These are phyloP conservation scores for Arthroderma sp. DNA, from an alignment of 2,329 filamentous ascomycete genomes.

Conservation along the genomic window DNA sequence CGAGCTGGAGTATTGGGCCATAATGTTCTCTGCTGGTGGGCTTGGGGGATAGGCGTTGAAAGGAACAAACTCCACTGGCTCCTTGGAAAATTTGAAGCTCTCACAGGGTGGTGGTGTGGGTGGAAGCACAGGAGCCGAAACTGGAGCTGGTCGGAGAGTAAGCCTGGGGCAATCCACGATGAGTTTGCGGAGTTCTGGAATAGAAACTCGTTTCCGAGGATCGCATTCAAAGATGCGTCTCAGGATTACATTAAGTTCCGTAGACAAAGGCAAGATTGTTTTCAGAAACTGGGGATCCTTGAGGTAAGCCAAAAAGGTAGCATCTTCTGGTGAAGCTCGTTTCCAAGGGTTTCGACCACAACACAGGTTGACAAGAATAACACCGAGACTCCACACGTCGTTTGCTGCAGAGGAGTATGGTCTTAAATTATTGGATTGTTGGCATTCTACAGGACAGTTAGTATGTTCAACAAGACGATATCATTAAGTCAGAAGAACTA, in stretches of 20 bases:
- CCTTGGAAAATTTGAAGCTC: slow-evolving; percentile 19
- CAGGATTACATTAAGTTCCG: slow-evolving; percentile 79
- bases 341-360: slow-evolving; percentile 99
- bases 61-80: slow-evolving; percentile 23
- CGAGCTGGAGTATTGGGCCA: slow-evolving; percentile 26
- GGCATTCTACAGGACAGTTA: slow-evolving; percentile 56
- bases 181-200: slow-evolving; percentile 63
- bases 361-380: slow-evolving; percentile 92
- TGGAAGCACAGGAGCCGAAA: slow-evolving; percentile 2
- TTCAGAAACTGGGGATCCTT: slow-evolving; percentile 77
- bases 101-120: slow-evolving; percentile 21
- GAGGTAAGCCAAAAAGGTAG: slow-evolving; percentile 83
- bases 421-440: slow-evolving; percentile 57
- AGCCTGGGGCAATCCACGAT: slow-evolving; percentile 67
- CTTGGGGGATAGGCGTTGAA: slow-evolving; percentile 24
- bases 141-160: slow-evolving; percentile 34
- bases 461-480: slow-evolving; percentile 1
- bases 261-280: slow-evolving; percentile 80
- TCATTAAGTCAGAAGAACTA: slow-evolving; percentile 6
- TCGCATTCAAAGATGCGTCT: slow-evolving; percentile 77
- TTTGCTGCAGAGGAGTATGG: slow-evolving; percentile 85
- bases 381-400: slow-evolving; percentile 95
- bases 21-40: slow-evolving; percentile 21
- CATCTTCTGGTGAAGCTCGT: slow-evolving; percentile 82
- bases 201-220: slow-evolving; percentile 67